Conservation (phyloP, 31 red algal genomes). For the Asparagopsis taxiformis region DNA sequence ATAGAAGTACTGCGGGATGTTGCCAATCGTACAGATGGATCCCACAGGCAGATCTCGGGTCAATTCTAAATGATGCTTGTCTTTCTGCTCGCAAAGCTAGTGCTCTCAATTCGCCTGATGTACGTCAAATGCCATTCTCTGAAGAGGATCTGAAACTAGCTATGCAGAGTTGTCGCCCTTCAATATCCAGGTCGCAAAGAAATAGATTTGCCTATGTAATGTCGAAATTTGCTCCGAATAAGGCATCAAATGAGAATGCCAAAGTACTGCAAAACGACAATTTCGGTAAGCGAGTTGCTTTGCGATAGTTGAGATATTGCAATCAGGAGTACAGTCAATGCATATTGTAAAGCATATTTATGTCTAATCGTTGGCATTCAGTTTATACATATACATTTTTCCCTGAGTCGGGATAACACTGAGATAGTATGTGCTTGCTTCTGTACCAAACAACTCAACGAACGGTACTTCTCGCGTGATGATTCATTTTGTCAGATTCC, state of each 20-base stretch:
- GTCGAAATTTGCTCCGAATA: not conserved
- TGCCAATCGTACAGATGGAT: conserved; percentile 62
- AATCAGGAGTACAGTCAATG: no score
- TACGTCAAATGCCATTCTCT: not conserved
- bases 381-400: no score
- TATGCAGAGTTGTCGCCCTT: not conserved
- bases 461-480: no score
- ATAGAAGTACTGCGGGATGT: conserved; percentile 29
- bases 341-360: no score
- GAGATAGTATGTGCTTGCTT: no score
- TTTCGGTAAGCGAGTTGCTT: not conserved
- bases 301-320: no score
- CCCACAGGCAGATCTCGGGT: conserved; percentile 65
- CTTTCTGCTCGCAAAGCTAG: not conserved
- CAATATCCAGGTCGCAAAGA: not conserved
- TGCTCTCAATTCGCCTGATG: not conserved
- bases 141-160: not conserved
- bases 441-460: no score
- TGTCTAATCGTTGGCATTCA: no score
- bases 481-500: no score
- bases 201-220: not conserved
- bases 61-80: conserved; percentile 64
- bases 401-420: no score
- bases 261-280: not conserved
- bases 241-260: not conserved